These are phyloP conservation scores for Moniliophthora roreri DNA, from an alignment of 1,284 basidiomycete species.

Conservation along the genomic window DNA sequence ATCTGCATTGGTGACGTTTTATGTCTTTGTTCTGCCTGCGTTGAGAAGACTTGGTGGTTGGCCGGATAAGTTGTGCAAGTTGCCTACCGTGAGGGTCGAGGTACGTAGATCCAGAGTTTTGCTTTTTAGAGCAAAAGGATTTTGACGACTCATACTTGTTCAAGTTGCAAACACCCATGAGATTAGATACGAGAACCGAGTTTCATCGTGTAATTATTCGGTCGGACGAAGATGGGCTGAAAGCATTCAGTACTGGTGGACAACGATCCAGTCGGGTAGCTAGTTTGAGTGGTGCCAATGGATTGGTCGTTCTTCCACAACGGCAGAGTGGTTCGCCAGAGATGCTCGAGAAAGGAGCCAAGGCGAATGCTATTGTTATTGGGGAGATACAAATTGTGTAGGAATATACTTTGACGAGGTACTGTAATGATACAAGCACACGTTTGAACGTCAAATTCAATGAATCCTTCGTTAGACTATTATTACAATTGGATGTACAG, in stretches of 20 bases:
- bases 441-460: no score
- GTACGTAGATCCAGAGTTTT: constrained; percentile 37
- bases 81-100: constrained; percentile 68
- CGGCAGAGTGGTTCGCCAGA: constrained; percentile 34
- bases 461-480: no score
- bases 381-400: constrained; percentile 48
- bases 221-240: constrained; percentile 44
- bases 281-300: constrained; percentile 78
- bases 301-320: constrained; percentile 68
- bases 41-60: constrained; percentile 75
- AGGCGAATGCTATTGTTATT: constrained; percentile 61
- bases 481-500: no score
- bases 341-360: constrained; percentile 50
- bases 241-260: constrained; percentile 80
- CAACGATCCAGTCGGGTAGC: constrained; percentile 80
- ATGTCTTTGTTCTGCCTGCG: constrained; percentile 83
- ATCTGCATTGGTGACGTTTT: constrained; percentile 84
- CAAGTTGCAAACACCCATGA: constrained; percentile 61
- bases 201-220: constrained; percentile 77
- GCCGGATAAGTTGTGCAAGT: constrained; percentile 49
- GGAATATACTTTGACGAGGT: no score
- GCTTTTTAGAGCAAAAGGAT: neutral
- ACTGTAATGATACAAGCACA: neutral
- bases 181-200: constrained; percentile 73
- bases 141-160: neutral